Evolutionary conservation across 495 filamentous ascomycete genomes (phyloP).

Genomic region (Talaromyces borbonicus): DNA sequence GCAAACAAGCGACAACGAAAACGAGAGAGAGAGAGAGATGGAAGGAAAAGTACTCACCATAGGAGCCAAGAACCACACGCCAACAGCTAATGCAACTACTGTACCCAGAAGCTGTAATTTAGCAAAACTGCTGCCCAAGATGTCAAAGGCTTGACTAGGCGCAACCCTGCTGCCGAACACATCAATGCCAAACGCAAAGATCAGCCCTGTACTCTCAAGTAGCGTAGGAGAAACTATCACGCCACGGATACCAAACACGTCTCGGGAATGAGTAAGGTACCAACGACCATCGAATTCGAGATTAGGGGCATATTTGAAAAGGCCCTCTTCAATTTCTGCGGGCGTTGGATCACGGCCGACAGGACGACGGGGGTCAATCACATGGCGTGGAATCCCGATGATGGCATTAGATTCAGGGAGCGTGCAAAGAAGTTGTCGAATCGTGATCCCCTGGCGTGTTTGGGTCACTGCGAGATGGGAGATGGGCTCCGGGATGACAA

Average conservation of each 20-base stretch:
- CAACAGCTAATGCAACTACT: constrained; percentile 63
- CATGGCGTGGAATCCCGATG: constrained; percentile 62
- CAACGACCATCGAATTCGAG: constrained; percentile 80
- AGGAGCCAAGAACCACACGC: constrained; percentile 68
- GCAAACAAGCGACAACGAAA: too few relatives aligned
- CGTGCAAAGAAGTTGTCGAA: constrained; percentile 68
- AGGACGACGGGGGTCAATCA: constrained; percentile 82
- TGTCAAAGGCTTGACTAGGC: constrained; percentile 81
- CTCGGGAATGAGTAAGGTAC: constrained; percentile 71
- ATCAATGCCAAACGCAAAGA: constrained; percentile 82
- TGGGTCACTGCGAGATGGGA: constrained; percentile 72
- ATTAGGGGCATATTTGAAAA: constrained; percentile 62
- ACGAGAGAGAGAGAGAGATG: too few relatives aligned
- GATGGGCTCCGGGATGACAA: constrained; percentile 65
- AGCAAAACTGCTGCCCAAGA: constrained; percentile 86
- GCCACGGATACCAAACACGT: constrained; percentile 63
- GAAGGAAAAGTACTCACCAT: constrained; percentile 52
- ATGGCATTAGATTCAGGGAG: constrained; percentile 62
- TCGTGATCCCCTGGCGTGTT: constrained; percentile 89
- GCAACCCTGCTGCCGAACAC: constrained; percentile 77
- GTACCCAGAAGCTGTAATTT: constrained; percentile 78
- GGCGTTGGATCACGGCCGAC: constrained; percentile 74
- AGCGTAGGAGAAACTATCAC: constrained; percentile 64
- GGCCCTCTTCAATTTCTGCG: constrained; percentile 72
- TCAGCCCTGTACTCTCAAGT: constrained; percentile 87